These are phyloP conservation scores for Ceratobasidium sp. DNA, from an alignment of 1,284 basidiomycete genomes.

Conservation along the genomic window DNA sequence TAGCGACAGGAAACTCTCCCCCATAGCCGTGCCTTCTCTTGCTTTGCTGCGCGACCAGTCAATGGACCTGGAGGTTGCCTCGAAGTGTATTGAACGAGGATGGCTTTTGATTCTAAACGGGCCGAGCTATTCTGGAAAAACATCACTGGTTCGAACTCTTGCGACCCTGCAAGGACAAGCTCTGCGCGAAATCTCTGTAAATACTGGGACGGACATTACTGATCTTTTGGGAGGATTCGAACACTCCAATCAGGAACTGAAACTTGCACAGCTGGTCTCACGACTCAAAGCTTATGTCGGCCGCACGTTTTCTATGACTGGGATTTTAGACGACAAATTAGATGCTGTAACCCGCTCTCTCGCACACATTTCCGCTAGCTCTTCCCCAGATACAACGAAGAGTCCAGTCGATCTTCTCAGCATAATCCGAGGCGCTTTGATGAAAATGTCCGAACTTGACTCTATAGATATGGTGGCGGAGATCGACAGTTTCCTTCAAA, in stretches of 20 bases:
- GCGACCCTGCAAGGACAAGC: conserved; percentile 76
- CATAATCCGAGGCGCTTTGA: background rate
- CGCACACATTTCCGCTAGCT: background rate
- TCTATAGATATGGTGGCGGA: background rate
- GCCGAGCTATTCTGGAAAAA: conserved; percentile 80
- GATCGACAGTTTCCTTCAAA: conserved; percentile 15
- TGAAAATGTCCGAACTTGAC: background rate
- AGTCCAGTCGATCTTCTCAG: background rate
- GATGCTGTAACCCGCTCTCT: background rate
- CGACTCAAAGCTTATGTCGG: background rate
- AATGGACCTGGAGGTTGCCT: conserved; percentile 72
- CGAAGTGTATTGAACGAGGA: conserved; percentile 77
- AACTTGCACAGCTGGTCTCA: conserved; percentile 10
- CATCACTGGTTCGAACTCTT: conserved; percentile 74
- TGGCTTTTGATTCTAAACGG: conserved; percentile 94
- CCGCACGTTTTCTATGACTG: background rate
- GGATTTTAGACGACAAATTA: background rate
- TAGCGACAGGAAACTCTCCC: conserved; percentile 59
- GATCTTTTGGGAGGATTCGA: conserved; percentile 98
- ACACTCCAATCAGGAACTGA: conserved; percentile 60
- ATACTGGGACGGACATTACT: conserved; percentile 89
- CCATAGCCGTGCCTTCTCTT: conserved; percentile 53
- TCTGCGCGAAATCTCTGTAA: conserved; percentile 83
- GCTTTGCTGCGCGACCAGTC: conserved; percentile 52
- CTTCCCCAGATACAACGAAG: background rate